These are phyloP conservation scores for Mycena haematopus DNA, from an alignment of 768 basidiomycete genomes.

Conservation along the genomic window DNA sequence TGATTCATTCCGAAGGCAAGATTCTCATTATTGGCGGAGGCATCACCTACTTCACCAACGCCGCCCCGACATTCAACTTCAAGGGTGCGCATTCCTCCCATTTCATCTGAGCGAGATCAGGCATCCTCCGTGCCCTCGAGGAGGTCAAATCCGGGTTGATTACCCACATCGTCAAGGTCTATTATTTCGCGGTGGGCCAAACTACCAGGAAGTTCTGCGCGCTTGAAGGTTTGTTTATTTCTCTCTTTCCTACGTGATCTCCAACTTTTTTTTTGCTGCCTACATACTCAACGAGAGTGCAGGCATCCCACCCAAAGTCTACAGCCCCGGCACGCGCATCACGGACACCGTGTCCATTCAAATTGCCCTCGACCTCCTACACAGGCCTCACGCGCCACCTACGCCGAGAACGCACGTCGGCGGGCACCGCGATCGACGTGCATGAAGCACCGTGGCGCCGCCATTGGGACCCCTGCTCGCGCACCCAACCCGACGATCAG, in stretches of 20 bases:
- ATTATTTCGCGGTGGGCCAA: conserved; percentile 97
- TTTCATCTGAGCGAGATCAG: not conserved
- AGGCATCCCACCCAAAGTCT: no score
- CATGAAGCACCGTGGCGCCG: no score
- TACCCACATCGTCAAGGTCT: conserved; percentile 88
- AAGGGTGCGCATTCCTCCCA: conserved; percentile 63
- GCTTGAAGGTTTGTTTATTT: conserved; percentile 72
- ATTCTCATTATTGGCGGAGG: conserved; percentile 99
- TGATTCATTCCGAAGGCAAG: conserved; percentile 90
- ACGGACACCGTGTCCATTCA: no score
- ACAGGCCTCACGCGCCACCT: no score
- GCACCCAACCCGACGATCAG: not conserved
- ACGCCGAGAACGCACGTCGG: no score
- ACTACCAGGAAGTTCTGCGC: conserved; percentile 98
- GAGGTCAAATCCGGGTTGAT: conserved; percentile 89
- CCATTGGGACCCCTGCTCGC: conserved; percentile 37
- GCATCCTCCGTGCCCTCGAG: conserved; percentile 95
- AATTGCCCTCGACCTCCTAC: conserved; percentile 61
- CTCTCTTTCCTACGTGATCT: not conserved
- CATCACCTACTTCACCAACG: conserved; percentile 99
- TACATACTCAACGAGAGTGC: no score
- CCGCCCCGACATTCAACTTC: conserved; percentile 98
- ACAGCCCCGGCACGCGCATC: conserved; percentile 45
- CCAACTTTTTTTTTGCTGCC: conserved; percentile 29
- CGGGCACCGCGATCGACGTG: no score